These are phyloP conservation scores for Pichia terricola DNA, from an alignment of 1,139 yeast genomes.

Conservation along the genomic window DNA sequence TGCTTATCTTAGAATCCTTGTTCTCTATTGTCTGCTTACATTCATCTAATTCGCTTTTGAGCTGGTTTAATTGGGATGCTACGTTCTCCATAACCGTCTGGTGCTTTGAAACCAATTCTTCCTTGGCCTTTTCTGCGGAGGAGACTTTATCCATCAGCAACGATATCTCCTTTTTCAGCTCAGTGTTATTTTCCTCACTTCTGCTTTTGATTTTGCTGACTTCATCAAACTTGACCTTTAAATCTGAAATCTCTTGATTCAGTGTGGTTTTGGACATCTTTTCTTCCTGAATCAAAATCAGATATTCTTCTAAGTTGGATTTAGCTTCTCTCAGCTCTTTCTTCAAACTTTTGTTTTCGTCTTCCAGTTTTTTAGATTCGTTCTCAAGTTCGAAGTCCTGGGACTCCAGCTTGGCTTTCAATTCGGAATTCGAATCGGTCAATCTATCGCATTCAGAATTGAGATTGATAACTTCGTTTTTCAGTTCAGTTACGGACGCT, in stretches of 20 bases:
- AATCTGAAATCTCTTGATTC: slow-evolving; percentile 36
- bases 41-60: slow-evolving; percentile 16
- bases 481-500: slow-evolving; percentile 28
- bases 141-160: slow-evolving; percentile 17
- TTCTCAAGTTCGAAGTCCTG: slow-evolving; percentile 16
- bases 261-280: slow-evolving; percentile 36
- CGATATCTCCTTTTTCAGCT: slow-evolving; percentile 10
- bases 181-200: slow-evolving; percentile 7
- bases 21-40: slow-evolving; percentile 13
- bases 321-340: slow-evolving; percentile 32
- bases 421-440: slow-evolving; percentile 37
- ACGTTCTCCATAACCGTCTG: not conserved
- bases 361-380: slow-evolving; percentile 15
- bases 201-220: slow-evolving; percentile 2
- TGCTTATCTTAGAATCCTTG: slow-evolving; percentile 24
- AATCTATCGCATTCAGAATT: slow-evolving; percentile 62
- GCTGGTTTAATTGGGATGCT: slow-evolving; percentile 7
- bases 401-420: slow-evolving; percentile 38
- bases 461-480: slow-evolving; percentile 44
- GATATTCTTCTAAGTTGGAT: slow-evolving; percentile 37
- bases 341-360: slow-evolving; percentile 24
- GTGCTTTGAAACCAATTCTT: slow-evolving; percentile 7
- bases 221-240: slow-evolving; percentile 24
- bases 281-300: slow-evolving; percentile 39
- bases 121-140: slow-evolving; percentile 21